These are phyloP conservation scores for Lentinus brumalis DNA, from an alignment of 768 basidiomycete genomes.

Conservation along the genomic window DNA sequence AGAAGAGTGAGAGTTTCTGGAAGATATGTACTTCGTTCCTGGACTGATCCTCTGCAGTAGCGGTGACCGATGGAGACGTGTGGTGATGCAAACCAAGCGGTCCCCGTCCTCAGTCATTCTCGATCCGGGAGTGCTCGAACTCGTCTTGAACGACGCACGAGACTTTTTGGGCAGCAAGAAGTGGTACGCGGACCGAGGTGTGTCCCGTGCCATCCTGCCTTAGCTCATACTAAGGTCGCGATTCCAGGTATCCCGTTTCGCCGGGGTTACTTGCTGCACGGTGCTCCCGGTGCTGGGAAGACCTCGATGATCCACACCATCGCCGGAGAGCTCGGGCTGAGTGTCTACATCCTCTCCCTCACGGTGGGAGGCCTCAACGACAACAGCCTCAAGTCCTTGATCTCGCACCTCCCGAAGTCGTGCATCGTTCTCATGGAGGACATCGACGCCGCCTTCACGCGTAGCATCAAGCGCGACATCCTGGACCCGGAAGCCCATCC, in stretches of 20 bases:
- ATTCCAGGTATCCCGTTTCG: slow-evolving; percentile 72
- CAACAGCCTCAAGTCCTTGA: slow-evolving; percentile 53
- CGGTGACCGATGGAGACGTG: slow-evolving; percentile 51
- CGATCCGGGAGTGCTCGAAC: slow-evolving; percentile 67
- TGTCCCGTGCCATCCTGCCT: slow-evolving; percentile 7
- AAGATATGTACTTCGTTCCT: not conserved
- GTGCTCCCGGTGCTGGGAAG: slow-evolving; percentile 78
- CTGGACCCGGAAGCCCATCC: slow-evolving; percentile 12
- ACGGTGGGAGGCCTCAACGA: slow-evolving; percentile 68
- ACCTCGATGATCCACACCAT: slow-evolving; percentile 76
- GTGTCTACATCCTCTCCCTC: slow-evolving; percentile 74
- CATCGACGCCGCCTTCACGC: slow-evolving; percentile 75
- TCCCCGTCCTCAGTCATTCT: slow-evolving; percentile 68
- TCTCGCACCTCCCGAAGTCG: slow-evolving; percentile 61
- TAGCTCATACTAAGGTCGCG: not conserved
- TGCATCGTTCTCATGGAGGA: slow-evolving; percentile 85
- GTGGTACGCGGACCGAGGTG: slow-evolving; percentile 75
- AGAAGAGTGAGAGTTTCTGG: slow-evolving; percentile 36
- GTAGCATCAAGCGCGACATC: slow-evolving; percentile 31
- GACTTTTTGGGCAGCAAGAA: slow-evolving; percentile 69
- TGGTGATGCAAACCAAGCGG: slow-evolving; percentile 64
- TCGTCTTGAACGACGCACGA: slow-evolving; percentile 64
- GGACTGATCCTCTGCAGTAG: no score
- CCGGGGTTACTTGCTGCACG: slow-evolving; percentile 77
- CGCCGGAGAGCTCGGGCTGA: slow-evolving; percentile 75